Evolutionary conservation across 225 moss, liverwort and hornwort species (phyloP), one percentile per base, ranked within the genome.

Genomic region (Anthoceros angustus): DNA sequence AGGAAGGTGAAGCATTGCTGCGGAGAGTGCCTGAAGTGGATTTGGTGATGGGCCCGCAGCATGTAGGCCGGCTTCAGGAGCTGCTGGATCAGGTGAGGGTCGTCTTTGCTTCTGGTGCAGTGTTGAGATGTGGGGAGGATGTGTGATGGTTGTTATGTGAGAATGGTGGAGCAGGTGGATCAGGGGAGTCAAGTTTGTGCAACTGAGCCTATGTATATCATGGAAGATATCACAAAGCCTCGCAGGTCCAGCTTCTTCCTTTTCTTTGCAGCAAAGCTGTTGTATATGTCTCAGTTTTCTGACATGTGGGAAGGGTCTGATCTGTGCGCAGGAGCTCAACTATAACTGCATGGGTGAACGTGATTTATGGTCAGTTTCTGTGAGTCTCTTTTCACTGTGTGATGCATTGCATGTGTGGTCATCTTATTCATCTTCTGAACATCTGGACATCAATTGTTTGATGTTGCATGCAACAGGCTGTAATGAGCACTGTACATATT

Each of bases 1-100:
- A 55, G 55, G 55, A 55, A 55, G 55, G 55, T 23, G 55, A 55
- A 55, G 55, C 55, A 55, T 55, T 55, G 55, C 55, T 55, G 14
- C 55, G 55, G 23, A 55, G 55, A 23, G 55, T 55, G 18, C 55
- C 55, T 18, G 55, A 55, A 20, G 23, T 55, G 18, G 55, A 55
- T 23, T 23, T 55, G 10, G 55, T 55, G 7, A 55, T 55, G 55
- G 55, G 55, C 7, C 55, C 55, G 6, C 55, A 55, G 55, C 55
- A 55, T 20, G 55, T 55, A 23, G 55, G 55, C 18, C 55, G 55
- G 18, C n/a, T 55, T 18, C 55, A 55, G 55, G 55, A 55, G 55
- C n/a, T 55, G 23, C 55, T 55, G 18, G 55, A 55, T 15, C 55
- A 55, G 55, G 55, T 55, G 18, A 3, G 55, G 23, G n/a, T 23